Evolutionary conservation across 225 moss, liverwort and hornwort species (phyloP), one percentile per base, ranked within the genome.

Genomic region (Marchantia paleacea): DNA sequence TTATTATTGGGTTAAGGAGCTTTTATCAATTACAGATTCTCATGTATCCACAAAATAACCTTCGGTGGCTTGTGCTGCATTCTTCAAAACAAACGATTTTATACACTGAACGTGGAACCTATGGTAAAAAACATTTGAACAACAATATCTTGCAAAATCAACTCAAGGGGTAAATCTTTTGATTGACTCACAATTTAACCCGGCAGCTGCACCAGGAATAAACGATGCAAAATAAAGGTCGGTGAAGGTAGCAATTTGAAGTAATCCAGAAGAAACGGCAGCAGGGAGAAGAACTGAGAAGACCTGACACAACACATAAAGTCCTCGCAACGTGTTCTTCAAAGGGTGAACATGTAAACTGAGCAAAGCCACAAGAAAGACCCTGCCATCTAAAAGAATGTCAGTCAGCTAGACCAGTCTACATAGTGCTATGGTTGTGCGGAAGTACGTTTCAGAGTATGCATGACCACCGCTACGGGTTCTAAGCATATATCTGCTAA

Each of bases 161-260:
- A n/a, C 3, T 39, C 39, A 6, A 58, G 15, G 39, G 39, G 39
- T 39, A 39, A 39, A 5, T 39, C 12, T 54, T 71, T 63, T 22
- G 55, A 73, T 69, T 63, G 65, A 87, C 90, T 81, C 78, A 90
- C 87, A 99, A 68, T 94, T 94, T 76, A 99, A 91, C 61, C 92
- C 91, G 55, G 95, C 99, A 81, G 95, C 95, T 70, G 94, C 94
- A 70, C 94, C 99, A 80, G 95, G 94, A 81, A 99, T 86, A 74
- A 92, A 99, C 2, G 99, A 99, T 62, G 95, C 94, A 73, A 99
- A 99, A 85, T 92, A 89, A 28, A 99, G 94, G 72, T 99, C 99
- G 61, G 95, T 99, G 84, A 92, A 95, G 15, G 99, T 94, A 18
- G 99, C 95, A 64, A 99, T 86, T 88, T 99, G 99, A 30, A 92